phyloP scores from a whole-genome alignment of 2,329 filamentous ascomycete species.

The Atkinsonella hypoxylon region DNA sequence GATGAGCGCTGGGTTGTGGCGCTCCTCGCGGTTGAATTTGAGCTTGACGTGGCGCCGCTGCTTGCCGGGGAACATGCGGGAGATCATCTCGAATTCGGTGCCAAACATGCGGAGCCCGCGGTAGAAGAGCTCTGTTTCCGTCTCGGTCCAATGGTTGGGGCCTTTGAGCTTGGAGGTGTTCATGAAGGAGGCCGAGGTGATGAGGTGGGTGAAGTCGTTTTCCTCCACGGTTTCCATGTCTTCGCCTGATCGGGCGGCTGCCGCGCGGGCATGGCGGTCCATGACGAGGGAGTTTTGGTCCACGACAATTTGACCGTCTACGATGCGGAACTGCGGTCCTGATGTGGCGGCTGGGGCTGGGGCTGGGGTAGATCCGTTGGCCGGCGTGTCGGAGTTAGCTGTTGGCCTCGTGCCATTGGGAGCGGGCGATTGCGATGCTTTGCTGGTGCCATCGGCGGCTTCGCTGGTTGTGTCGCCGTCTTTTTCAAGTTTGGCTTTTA shows the following conservation, averaged over 20 bases:
- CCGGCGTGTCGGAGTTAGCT: constrained; percentile 8
- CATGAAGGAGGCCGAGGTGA: constrained; percentile 57
- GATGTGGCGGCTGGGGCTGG: constrained; percentile 17
- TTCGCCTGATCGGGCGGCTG: constrained; percentile 33
- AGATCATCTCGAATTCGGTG: constrained; percentile 73
- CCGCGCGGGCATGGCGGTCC: constrained; percentile 54
- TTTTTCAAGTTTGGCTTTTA: constrained; percentile 19
- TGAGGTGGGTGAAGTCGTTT: constrained; percentile 62
- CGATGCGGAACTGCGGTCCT: constrained; percentile 47
- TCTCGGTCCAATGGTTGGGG: constrained; percentile 56
- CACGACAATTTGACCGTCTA: constrained; percentile 62
- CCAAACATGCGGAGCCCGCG: constrained; percentile 64
- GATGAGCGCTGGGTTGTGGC: constrained; percentile 49
- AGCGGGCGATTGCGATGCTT: constrained; percentile 9
- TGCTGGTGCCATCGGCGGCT: constrained; percentile 7
- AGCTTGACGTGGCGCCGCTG: constrained; percentile 65
- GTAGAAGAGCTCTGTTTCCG: constrained; percentile 66
- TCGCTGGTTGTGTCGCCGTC: constrained; percentile 14
- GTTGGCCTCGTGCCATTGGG: constrained; percentile 3
- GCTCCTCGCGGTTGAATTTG: constrained; percentile 74
- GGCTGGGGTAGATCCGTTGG: constrained; percentile 1
- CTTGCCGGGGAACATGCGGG: constrained; percentile 60
- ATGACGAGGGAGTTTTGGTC: constrained; percentile 56
- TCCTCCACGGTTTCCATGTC: constrained; percentile 58
- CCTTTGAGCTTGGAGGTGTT: constrained; percentile 49